A percentile compares a stretch with the other conserved stretches of the same genome.
These are phyloP conservation scores for Tylopilus vinaceipallidus DNA, from an alignment of 768 basidiomycete species.

Conservation along the genomic window DNA sequence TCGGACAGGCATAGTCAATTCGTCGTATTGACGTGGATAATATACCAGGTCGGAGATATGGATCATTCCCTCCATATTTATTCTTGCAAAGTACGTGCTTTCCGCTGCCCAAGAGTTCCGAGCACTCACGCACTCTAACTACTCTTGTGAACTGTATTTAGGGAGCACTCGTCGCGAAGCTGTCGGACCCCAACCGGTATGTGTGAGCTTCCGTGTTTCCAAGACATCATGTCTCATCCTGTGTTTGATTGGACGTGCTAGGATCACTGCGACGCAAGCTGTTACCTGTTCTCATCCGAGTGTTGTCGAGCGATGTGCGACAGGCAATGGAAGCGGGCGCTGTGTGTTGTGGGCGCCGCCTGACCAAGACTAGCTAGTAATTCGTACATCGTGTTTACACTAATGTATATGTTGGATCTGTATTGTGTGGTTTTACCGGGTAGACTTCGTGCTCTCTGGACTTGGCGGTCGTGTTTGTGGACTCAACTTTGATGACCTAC, in stretches of 20 bases:
- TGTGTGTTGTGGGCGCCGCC: constrained; percentile 76
- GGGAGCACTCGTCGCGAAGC: constrained; percentile 67
- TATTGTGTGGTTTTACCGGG: no score
- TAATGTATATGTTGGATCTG: not conserved
- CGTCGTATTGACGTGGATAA: not conserved
- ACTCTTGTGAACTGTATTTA: constrained; percentile 20
- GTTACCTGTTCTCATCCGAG: constrained; percentile 86
- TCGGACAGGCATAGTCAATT: not conserved
- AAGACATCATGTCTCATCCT: not conserved
- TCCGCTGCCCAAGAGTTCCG: not conserved
- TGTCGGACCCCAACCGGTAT: constrained; percentile 58
- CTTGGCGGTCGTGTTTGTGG: no score
- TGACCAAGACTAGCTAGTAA: constrained; percentile 12
- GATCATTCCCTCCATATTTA: constrained; percentile 74
- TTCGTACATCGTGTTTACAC: no score
- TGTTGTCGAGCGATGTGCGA: constrained; percentile 69
- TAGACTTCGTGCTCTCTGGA: no score
- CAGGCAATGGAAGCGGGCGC: constrained; percentile 75
- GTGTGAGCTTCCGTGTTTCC: constrained; percentile 13
- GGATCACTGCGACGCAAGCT: constrained; percentile 83
- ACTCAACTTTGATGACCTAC: no score
- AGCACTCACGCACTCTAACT: not conserved
- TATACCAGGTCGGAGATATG: constrained; percentile 68
- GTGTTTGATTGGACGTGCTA: constrained; percentile 21
- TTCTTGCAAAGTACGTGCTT: constrained; percentile 57